phyloP scores from a whole-genome alignment of 257 asterid species.

The Cinchona pubescens region DNA sequence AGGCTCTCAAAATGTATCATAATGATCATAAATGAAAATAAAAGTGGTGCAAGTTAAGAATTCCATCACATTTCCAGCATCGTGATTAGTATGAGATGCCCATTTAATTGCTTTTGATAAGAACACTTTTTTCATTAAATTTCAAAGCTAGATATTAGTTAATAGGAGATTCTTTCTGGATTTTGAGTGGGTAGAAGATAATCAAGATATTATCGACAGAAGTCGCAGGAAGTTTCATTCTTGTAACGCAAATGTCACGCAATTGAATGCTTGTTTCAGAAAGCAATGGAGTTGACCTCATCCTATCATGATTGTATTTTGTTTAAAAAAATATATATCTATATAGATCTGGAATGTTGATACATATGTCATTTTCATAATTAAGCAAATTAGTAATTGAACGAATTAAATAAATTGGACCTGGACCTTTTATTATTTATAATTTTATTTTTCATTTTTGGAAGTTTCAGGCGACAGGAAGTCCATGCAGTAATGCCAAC shows the following conservation, averaged over 20 bases:
- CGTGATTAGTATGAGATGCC: background rate
- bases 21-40: too few relatives aligned
- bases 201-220: background rate
- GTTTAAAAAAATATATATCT: too few relatives aligned
- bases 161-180: background rate
- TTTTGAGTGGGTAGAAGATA: background rate
- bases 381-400: background rate
- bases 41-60: too few relatives aligned
- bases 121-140: background rate
- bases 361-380: background rate
- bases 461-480: conserved; percentile 37
- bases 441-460: background rate
- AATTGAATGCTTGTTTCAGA: background rate
- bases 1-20: too few relatives aligned
- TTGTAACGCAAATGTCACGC: background rate
- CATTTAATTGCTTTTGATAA: background rate
- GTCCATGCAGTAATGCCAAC: conserved; percentile 32
- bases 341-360: background rate
- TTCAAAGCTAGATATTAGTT: background rate
- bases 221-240: background rate
- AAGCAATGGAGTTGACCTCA: background rate
- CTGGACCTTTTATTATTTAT: too few relatives aligned
- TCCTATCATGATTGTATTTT: background rate
- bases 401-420: background rate
- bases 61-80: background rate